phyloP scores from a whole-genome alignment of 2,329 filamentous ascomycete genomes.

The Bertia moriformis region DNA sequence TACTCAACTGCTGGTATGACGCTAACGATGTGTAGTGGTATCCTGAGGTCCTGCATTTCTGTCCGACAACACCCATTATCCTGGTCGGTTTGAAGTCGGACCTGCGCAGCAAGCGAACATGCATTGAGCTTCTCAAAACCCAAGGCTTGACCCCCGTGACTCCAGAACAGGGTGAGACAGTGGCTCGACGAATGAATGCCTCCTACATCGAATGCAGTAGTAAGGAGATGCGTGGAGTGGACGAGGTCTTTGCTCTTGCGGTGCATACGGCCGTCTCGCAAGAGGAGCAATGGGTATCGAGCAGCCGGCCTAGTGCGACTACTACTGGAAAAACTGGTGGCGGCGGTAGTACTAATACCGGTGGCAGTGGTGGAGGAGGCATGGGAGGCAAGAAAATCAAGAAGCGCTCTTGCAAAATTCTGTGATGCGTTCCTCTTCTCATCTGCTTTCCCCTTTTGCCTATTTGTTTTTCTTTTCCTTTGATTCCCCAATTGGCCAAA shows the following conservation, averaged over 20 bases:
- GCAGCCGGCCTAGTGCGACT: slow-evolving; percentile 20
- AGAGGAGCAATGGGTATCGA: slow-evolving; percentile 47
- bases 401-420: neutral
- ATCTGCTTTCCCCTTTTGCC: neutral
- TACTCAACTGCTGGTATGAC: slow-evolving; percentile 2
- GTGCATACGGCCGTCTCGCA: slow-evolving; percentile 81
- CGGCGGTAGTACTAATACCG: neutral
- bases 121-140: slow-evolving; percentile 96
- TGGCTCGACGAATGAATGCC: slow-evolving; percentile 86
- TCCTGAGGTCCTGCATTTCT: slow-evolving; percentile 96
- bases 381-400: neutral
- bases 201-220: slow-evolving; percentile 97
- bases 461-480: neutral
- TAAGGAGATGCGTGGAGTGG: slow-evolving; percentile 90
- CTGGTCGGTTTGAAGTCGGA: slow-evolving; percentile 95
- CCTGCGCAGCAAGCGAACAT: slow-evolving; percentile 84
- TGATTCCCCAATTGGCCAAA: neutral
- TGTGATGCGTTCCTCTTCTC: neutral
- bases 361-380: too few relatives aligned
- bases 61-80: slow-evolving; percentile 88
- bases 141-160: slow-evolving; percentile 93
- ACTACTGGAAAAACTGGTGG: slow-evolving; percentile 12
- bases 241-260: slow-evolving; percentile 88
- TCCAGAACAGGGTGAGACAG: slow-evolving; percentile 70
- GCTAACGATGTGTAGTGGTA: slow-evolving; percentile 59